Percentiles rank a stretch among this genome's conserved stretches.
phyloP scores from a whole-genome alignment of 345 rosid genomes.

The Kernera saxatilis region DNA sequence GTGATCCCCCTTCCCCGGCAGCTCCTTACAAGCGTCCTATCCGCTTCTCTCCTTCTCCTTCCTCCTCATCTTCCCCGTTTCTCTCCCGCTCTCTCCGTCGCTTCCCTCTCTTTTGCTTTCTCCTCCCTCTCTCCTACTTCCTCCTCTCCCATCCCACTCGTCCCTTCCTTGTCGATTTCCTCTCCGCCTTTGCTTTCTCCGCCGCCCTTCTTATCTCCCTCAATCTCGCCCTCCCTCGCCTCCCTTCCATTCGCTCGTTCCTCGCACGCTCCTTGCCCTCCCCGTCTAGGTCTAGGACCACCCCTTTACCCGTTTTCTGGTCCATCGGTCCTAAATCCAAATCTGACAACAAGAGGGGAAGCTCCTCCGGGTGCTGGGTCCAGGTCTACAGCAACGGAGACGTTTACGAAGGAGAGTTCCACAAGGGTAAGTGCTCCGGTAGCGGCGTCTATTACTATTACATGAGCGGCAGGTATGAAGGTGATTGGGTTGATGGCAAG shows the following conservation, averaged over 20 bases:
- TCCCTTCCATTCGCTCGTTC: slow-evolving; percentile 75
- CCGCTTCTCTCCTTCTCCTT: slow-evolving; percentile 34
- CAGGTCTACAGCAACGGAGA: slow-evolving; percentile 86
- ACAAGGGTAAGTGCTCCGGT: slow-evolving; percentile 82
- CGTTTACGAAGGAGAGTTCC: slow-evolving; percentile 88
- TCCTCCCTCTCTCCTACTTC: slow-evolving; percentile 74
- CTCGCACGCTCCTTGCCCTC: slow-evolving; percentile 69
- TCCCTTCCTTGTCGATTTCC: slow-evolving; percentile 71
- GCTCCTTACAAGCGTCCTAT: slow-evolving; percentile 68
- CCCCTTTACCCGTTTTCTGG: slow-evolving; percentile 81
- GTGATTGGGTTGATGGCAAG: slow-evolving; percentile 92
- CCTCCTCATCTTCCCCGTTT: slow-evolving; percentile 42
- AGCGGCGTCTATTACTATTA: slow-evolving; percentile 83
- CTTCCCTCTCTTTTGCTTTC: slow-evolving; percentile 47
- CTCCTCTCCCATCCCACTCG: slow-evolving; percentile 77
- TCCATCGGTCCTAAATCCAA: slow-evolving; percentile 66
- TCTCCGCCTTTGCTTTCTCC: slow-evolving; percentile 81
- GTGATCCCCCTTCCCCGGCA: slow-evolving; percentile 48
- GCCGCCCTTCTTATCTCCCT: slow-evolving; percentile 70
- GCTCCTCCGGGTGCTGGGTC: slow-evolving; percentile 91
- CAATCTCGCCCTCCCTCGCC: slow-evolving; percentile 71
- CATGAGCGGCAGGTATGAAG: slow-evolving; percentile 90
- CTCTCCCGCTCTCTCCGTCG: slow-evolving; percentile 32
- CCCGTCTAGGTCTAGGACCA: slow-evolving; percentile 28
- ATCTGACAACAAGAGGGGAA: slow-evolving; percentile 55